Base-by-base conservation (phyloP, 148 eudicot genomes). In the Rhododendron henanense region DNA sequence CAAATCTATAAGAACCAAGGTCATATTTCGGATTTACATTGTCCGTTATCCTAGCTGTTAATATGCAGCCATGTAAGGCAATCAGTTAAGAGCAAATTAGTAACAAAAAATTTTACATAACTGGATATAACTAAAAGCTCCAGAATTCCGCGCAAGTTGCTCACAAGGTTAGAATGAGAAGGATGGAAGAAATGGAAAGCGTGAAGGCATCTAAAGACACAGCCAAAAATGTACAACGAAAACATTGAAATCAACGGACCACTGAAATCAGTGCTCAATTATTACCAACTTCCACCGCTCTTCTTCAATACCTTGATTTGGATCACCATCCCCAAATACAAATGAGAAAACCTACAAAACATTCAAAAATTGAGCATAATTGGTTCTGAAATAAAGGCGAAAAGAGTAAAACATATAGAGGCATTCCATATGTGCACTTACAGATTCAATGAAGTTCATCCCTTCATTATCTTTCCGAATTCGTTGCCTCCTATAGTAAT, bases 201-300 rank as follows among this genome's bases (percentile, higher is more conserved):
- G 31, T 31, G 71, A 59, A 81, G 69, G 79, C 16, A 28, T 76
- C 69, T 47, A 35, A 87, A 83, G 47, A 44, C 19, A 31, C 6
- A 81, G 39, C 71, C 71, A 51, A 41, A 51, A 55, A 55, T 65
- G 13, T 37, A 41, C 73, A 75, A 61, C 50, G 45, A 73, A 85
- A 84, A 78, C 53, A 79, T 48, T 87, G 85, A 90, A 92, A 93
- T 90, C 87, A 90, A 92, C 92, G 87, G 89, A 93, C 88, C 88
- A 89, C 92, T 89, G 85, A 88, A 89, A 69, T 87, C 90, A 94
- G 92, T 86, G 92, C 92, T 90, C 88, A 87, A 87, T 87, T 86
- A 93, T 95, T 97, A 97, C 99, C 99, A 97, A 93, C 93, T 94
- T 97, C 99, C 98, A 97, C 93, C 99, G 95, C 91, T 92, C 92